Conservation (phyloP, 768 basidiomycete species). For the Mycena indigotica region DNA sequence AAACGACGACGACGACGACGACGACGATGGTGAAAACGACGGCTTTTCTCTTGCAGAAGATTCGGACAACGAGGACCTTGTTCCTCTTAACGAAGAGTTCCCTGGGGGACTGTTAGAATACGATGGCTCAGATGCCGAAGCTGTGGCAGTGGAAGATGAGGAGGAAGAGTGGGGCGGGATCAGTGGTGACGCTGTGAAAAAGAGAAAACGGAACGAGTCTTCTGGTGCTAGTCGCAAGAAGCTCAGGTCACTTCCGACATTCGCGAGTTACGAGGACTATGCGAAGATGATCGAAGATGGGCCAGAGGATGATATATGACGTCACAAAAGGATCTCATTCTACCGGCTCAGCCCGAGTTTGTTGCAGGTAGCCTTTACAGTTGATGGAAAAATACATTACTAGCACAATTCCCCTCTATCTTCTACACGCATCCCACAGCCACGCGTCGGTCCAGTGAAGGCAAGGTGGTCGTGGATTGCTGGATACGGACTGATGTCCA, state of each 20-base stretch:
- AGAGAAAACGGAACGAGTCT: conserved; percentile 47
- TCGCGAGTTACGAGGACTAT: conserved; percentile 87
- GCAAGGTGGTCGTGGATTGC: too few species aligned
- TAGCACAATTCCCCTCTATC: too few species aligned
- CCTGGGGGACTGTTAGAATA: conserved; percentile 62
- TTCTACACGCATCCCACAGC: too few species aligned
- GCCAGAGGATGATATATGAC: conserved; percentile 70
- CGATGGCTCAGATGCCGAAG: conserved; percentile 52
- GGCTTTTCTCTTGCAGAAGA: conserved; percentile 60
- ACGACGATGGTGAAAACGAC: conserved; percentile 41
- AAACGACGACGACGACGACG: conserved; percentile 36
- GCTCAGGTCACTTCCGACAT: conserved; percentile 68
- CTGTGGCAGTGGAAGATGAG: conserved; percentile 38
- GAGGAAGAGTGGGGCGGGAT: conserved; percentile 64
- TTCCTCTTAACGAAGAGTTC: conserved; percentile 57
- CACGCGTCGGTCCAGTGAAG: too few species aligned
- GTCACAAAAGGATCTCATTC: too few species aligned
- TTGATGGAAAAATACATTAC: too few species aligned
- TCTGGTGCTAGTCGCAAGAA: conserved; percentile 62
- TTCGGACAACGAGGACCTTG: conserved; percentile 72
- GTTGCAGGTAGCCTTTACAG: too few species aligned
- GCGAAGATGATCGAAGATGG: conserved; percentile 81
- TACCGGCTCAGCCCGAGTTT: too few species aligned
- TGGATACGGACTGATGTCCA: too few species aligned
- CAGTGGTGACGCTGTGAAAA: conserved; percentile 36